phyloP scores from a whole-genome alignment of 164 flowering plant species.

The Stephania cephalantha region DNA sequence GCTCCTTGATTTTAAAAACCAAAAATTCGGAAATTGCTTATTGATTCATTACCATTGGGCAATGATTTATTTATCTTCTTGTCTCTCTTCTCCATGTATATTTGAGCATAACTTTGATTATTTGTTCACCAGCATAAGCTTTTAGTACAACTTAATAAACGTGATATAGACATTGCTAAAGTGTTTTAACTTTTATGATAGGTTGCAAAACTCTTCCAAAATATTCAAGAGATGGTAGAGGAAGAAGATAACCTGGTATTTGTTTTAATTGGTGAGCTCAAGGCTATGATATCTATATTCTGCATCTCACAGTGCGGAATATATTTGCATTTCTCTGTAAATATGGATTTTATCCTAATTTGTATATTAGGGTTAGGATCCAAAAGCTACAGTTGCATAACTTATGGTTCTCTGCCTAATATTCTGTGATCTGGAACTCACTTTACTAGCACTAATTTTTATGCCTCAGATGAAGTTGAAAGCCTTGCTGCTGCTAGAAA shows the following conservation, averaged over 20 bases:
- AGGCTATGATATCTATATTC: not conserved
- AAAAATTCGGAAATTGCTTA: not conserved
- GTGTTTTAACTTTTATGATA: conserved; percentile 24
- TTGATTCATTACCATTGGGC: not conserved
- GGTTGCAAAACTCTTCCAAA: conserved; percentile 97
- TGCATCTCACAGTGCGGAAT: not conserved
- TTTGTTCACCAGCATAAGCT: not conserved
- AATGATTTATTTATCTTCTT: not conserved
- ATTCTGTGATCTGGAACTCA: not conserved
- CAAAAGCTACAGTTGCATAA: not conserved
- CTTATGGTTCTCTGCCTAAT: not conserved
- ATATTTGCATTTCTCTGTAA: not conserved
- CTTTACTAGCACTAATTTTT: not conserved
- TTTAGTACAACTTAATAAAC: not conserved
- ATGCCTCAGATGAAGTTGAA: conserved; percentile 93
- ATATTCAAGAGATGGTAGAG: conserved; percentile 98
- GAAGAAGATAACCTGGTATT: conserved; percentile 95
- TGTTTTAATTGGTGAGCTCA: conserved; percentile 92
- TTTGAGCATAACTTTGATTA: not conserved
- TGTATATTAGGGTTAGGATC: not conserved
- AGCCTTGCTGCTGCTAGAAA: conserved; percentile 98
- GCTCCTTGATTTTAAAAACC: not conserved
- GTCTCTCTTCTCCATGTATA: not conserved
- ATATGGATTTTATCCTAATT: not conserved
- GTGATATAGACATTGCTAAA: not conserved